Evolutionary conservation across 805 yeast genomes (phyloP).

Genomic region (Saccharomycopsis synnaedendra): DNA sequence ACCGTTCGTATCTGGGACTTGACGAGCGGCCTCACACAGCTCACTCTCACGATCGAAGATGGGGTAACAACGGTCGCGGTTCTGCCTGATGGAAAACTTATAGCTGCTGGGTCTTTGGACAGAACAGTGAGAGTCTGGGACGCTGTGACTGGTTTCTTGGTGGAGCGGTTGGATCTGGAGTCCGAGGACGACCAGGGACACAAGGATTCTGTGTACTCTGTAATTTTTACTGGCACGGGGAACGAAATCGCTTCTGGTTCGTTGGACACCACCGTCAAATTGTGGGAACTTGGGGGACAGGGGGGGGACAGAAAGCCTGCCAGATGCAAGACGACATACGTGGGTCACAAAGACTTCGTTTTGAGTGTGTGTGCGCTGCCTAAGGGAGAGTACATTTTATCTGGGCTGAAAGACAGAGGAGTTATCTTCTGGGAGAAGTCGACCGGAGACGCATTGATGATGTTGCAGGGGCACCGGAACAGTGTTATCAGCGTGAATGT

Average conservation of each 20-base stretch:
- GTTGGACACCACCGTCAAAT: constrained; percentile 87
- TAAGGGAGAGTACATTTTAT: constrained; percentile 78
- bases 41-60: constrained; percentile 87
- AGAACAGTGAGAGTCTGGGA: constrained; percentile 97
- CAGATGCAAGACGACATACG: constrained; percentile 79
- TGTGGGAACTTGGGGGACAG: constrained; percentile 78
- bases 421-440: constrained; percentile 94
- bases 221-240: constrained; percentile 86
- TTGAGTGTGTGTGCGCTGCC: constrained; percentile 91
- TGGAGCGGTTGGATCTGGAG: constrained; percentile 86
- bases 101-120: constrained; percentile 96
- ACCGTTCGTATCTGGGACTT: constrained; percentile 96
- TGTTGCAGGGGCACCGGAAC: constrained; percentile 95
- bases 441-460: constrained; percentile 83
- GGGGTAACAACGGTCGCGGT: constrained; percentile 98
- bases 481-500: constrained; percentile 93
- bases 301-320: constrained; percentile 32
- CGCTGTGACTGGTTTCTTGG: constrained; percentile 81
- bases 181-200: constrained; percentile 86
- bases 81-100: constrained; percentile 85
- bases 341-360: constrained; percentile 95
- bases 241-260: constrained; percentile 91
- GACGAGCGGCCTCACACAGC: constrained; percentile 76
- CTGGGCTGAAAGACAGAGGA: constrained; percentile 96
- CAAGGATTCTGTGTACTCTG: constrained; percentile 91